phyloP scores from a whole-genome alignment of 768 basidiomycete genomes.

The Boletus tylopilopsis region DNA sequence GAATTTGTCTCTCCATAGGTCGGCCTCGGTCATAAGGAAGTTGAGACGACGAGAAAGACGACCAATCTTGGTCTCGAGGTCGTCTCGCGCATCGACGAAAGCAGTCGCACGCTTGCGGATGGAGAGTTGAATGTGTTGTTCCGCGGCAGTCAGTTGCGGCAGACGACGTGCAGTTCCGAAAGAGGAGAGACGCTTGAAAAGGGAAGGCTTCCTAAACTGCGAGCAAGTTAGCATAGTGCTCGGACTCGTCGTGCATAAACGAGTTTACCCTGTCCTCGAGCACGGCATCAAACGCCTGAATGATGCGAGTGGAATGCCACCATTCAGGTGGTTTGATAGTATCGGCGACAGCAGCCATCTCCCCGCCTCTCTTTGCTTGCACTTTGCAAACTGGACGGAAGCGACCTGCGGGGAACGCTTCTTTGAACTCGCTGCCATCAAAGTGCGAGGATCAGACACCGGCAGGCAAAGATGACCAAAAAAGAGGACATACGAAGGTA shows the following conservation, averaged over 20 bases:
- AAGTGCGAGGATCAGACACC: slow-evolving; percentile 1
- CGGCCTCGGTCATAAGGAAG: slow-evolving; percentile 88
- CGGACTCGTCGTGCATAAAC: neutral
- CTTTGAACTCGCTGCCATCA: slow-evolving; percentile 77
- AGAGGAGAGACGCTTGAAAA: slow-evolving; percentile 79
- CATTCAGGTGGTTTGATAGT: slow-evolving; percentile 87
- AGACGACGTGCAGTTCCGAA: slow-evolving; percentile 68
- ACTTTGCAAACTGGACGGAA: slow-evolving; percentile 92
- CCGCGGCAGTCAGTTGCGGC: slow-evolving; percentile 72
- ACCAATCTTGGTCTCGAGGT: slow-evolving; percentile 91
- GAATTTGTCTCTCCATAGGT: slow-evolving; percentile 91
- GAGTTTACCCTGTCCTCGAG: slow-evolving; percentile 71
- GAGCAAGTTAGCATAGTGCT: slow-evolving; percentile 3
- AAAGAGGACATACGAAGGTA: slow-evolving; percentile 52
- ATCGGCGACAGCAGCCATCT: slow-evolving; percentile 81
- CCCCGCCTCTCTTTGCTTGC: slow-evolving; percentile 76
- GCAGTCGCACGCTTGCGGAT: slow-evolving; percentile 93
- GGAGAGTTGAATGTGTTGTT: slow-evolving; percentile 81
- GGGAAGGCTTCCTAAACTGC: slow-evolving; percentile 84
- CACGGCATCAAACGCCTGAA: slow-evolving; percentile 86
- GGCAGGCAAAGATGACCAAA: neutral
- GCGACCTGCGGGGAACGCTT: slow-evolving; percentile 89
- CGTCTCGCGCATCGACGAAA: slow-evolving; percentile 91
- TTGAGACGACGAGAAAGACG: slow-evolving; percentile 80
- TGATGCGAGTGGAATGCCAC: slow-evolving; percentile 92